Percentiles rank a stretch among this genome's conserved stretches.
These are phyloP conservation scores for Colletotrichum liaoningense DNA, from an alignment of 2,329 filamentous ascomycete genomes.

Conservation along the genomic window DNA sequence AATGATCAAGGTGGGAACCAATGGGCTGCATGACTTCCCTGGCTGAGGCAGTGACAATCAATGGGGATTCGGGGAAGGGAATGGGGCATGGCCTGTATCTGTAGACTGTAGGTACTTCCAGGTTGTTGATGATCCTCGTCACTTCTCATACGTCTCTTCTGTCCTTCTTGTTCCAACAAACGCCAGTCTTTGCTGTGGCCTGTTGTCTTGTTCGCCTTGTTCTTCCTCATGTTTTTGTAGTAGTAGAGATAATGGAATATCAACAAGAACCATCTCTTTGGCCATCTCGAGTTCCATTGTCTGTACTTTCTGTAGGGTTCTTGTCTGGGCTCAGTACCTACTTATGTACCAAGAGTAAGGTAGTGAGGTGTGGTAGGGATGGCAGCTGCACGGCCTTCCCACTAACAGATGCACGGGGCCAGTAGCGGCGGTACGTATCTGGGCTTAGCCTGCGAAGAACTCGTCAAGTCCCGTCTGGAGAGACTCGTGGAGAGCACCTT, in stretches of 20 bases:
- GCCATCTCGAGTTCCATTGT: background rate
- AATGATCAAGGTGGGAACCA: background rate
- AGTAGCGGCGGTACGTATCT: constrained; percentile 11
- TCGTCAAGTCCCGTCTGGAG: background rate
- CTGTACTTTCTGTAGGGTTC: background rate
- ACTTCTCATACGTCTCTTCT: background rate
- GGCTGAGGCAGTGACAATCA: constrained; percentile 32
- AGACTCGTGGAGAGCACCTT: constrained; percentile 7
- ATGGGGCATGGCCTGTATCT: background rate
- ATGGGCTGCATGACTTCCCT: constrained; percentile 2
- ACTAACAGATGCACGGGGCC: background rate
- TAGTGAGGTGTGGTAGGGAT: constrained; percentile 19
- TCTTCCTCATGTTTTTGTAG: background rate
- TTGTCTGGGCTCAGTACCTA: background rate
- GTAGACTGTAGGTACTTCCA: too few species aligned
- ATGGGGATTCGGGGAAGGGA: constrained; percentile 1
- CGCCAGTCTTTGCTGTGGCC: too few species aligned
- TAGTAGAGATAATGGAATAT: background rate
- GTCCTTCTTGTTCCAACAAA: too few species aligned
- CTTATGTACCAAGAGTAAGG: too few species aligned
- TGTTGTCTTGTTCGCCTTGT: background rate
- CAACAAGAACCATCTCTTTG: background rate
- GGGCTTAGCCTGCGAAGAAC: constrained; percentile 8
- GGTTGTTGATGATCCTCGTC: background rate
- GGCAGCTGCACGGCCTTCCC: constrained; percentile 25